Base-by-base conservation (phyloP, 1,139 yeast species). In the Geotrichum histeridarum region DNA sequence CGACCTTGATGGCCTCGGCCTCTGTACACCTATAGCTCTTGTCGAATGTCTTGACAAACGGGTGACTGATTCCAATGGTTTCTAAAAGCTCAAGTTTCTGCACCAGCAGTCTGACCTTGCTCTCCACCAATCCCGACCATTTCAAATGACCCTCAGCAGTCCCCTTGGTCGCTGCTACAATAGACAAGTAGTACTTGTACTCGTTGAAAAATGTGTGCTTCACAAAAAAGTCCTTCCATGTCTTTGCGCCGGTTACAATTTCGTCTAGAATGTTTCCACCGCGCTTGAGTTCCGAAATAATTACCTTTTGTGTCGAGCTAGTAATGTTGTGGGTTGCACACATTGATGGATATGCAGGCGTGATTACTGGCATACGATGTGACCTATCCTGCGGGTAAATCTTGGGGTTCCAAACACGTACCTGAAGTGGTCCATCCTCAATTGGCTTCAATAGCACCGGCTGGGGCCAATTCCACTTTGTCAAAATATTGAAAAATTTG, bases 341-440 rank as follows among this genome's bases (percentile, higher is more conserved):
- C 99, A 93, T 93, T 0, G 98, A 90, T 0, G 99, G 99, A 66
- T 93, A 93, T 0, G 99, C 98, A 0, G 99, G 99, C 0, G 99
- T 93, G 54, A 93, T 93, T n/a, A 93, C 96, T 0, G 99, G 99
- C 99, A 93, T 94, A 61, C 83, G 77, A 70, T 93, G 99, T 36
- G 82, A 82, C 56, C 95, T 79, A 67, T 93, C 99, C 61, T 82
- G 87, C 1, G 91, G 83, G 65, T 93, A 93, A 4, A 93, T 72
- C 60, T 86, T 80, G 6, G 99, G 99, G 67, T 93, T 93, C 99
- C 99, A 93, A 4, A 93, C 95, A 59, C 96, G 78, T 0, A 90
- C 98, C 63, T 91, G 97, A 48, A 94, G 73, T 0, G 99, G 98
- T 0, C 99, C 99, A 70, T 91, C 98, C 67, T 94, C 99, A 58